Conservation (phyloP, 108 stramenopile species). For the Parietichytrium sp. region DNA sequence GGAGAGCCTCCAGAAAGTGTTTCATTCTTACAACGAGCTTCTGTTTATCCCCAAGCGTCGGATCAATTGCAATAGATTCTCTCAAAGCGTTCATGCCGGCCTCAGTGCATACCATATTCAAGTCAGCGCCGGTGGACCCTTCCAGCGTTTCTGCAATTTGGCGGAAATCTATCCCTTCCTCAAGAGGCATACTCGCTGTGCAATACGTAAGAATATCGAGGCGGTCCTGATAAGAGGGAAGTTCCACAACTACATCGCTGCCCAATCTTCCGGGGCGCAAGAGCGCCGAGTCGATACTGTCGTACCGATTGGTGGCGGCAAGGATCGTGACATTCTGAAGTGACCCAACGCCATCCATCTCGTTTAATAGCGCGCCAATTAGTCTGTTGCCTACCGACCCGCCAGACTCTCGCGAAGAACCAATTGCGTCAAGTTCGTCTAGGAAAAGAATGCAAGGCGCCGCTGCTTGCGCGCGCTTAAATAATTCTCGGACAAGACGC, state of each 20-base stretch:
- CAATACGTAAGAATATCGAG: slow-evolving; percentile 86
- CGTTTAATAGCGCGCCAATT: slow-evolving; percentile 97
- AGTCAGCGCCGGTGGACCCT: no score
- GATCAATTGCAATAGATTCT: no score
- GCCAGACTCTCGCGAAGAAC: slow-evolving; percentile 79
- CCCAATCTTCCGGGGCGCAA: slow-evolving; percentile 98
- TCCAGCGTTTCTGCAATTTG: no score
- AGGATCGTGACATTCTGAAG: slow-evolving; percentile 86
- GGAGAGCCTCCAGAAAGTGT: no score
- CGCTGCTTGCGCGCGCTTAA: slow-evolving; percentile 97
- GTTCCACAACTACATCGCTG: slow-evolving; percentile 90
- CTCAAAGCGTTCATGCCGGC: no score
- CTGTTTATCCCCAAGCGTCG: no score
- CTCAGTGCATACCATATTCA: no score
- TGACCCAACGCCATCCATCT: slow-evolving; percentile 68
- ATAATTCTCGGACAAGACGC: slow-evolving; percentile 97
- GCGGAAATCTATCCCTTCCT: no score
- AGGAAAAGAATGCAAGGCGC: slow-evolving; percentile 99
- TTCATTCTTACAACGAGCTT: no score
- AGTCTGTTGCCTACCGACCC: slow-evolving; percentile 88
- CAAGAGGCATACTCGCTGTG: no score
- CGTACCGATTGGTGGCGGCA: slow-evolving; percentile 96
- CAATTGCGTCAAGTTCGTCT: slow-evolving; percentile 99
- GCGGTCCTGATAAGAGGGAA: slow-evolving; percentile 92
- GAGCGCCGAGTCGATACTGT: slow-evolving; percentile 96